A percentile compares a stretch with the other conserved stretches of the same genome.
Conservation (phyloP, 2,329 filamentous ascomycete genomes). For the Balansia obtecta region DNA sequence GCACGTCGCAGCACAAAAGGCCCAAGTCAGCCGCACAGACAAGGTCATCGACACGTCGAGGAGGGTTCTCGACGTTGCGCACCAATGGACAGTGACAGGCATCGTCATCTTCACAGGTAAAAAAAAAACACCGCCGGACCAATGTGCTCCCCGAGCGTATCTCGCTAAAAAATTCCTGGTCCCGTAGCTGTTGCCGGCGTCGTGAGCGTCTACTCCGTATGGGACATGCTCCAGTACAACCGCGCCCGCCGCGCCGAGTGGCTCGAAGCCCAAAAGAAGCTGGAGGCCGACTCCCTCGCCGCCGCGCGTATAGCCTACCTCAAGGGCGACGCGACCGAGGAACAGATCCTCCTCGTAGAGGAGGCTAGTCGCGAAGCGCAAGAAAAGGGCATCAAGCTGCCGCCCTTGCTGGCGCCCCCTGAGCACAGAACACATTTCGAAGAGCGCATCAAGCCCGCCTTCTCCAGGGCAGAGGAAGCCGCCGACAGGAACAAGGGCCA, state of each 20-base stretch:
- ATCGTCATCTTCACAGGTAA: constrained; percentile 46
- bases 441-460: constrained; percentile 21
- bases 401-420: constrained; percentile 37
- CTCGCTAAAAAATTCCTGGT: neutral
- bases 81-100: constrained; percentile 41
- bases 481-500: constrained; percentile 7
- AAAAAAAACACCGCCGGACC: constrained; percentile 14
- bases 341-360: constrained; percentile 44
- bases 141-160: too few relatives aligned
- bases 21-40: constrained; percentile 41
- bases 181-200: constrained; percentile 38
- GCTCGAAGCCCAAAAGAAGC: constrained; percentile 39
- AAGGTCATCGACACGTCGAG: constrained; percentile 34
- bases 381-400: constrained; percentile 32
- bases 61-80: constrained; percentile 41
- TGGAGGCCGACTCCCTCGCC: constrained; percentile 42
- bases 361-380: constrained; percentile 39
- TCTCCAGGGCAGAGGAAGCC: constrained; percentile 13
- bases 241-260: constrained; percentile 47
- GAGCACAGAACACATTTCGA: constrained; percentile 24
- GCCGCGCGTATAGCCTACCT: constrained; percentile 48
- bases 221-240: constrained; percentile 51
- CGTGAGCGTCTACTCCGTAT: constrained; percentile 45
- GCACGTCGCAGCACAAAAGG: constrained; percentile 52
- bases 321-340: constrained; percentile 41